A percentile compares a stretch with the other conserved stretches of the same genome.
Evolutionary conservation across 1,139 yeast species (phyloP).

Genomic region (Kodamaea arcana): DNA sequence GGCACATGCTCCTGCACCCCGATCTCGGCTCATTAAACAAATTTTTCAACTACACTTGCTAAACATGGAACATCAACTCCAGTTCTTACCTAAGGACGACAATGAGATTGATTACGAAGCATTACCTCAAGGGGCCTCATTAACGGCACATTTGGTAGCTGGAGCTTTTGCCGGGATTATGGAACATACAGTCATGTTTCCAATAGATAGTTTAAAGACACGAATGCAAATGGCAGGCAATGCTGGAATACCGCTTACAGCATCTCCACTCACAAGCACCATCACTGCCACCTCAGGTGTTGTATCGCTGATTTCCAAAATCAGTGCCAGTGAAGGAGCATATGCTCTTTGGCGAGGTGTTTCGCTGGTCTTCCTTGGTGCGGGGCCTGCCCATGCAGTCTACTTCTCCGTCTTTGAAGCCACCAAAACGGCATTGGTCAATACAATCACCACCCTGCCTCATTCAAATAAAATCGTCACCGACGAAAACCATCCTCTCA

Average conservation of each 20-base stretch:
- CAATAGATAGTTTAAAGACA: slow-evolving; percentile 91
- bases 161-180: slow-evolving; percentile 98
- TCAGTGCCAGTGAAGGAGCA: slow-evolving; percentile 88
- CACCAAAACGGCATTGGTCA: slow-evolving; percentile 59
- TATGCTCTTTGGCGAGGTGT: slow-evolving; percentile 92
- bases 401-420: slow-evolving; percentile 95
- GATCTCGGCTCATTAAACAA: too few species aligned
- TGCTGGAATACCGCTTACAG: slow-evolving; percentile 6
- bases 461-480: slow-evolving; percentile 42
- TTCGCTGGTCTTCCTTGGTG: slow-evolving; percentile 88
- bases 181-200: slow-evolving; percentile 98
- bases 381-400: slow-evolving; percentile 99
- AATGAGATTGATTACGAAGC: slow-evolving; percentile 80
- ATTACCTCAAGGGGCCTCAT: slow-evolving; percentile 81
- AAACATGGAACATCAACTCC: slow-evolving; percentile 16
- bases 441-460: slow-evolving; percentile 30
- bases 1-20: too few species aligned
- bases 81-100: slow-evolving; percentile 17
- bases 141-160: slow-evolving; percentile 76
- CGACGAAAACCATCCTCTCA: slow-evolving; percentile 70
- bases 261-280: slow-evolving; percentile 8
- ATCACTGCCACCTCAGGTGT: slow-evolving; percentile 25
- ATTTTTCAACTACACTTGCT: too few species aligned
- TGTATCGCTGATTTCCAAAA: slow-evolving; percentile 63
- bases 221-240: slow-evolving; percentile 76